Evolutionary conservation across 1,284 basidiomycete species (phyloP).

Genomic region (Cutaneotrichosporon cavernicola): DNA sequence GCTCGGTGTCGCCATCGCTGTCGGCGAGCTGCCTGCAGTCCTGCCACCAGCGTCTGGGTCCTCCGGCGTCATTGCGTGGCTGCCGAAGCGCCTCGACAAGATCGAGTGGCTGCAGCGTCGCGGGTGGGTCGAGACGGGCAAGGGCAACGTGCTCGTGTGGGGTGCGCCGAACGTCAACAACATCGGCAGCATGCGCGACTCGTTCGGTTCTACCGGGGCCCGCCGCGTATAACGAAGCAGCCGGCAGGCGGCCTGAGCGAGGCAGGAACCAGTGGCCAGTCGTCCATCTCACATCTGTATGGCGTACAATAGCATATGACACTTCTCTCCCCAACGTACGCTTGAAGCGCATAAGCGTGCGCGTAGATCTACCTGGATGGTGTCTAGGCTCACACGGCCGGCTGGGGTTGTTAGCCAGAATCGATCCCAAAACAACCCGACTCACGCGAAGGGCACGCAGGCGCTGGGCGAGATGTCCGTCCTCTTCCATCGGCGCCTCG

Average conservation of each 20-base stretch:
- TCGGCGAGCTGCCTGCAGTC: background rate
- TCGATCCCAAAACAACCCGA: slow-evolving; percentile 8
- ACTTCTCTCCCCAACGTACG: slow-evolving; percentile 15
- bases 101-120: slow-evolving; percentile 38
- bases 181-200: slow-evolving; percentile 33
- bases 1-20: background rate
- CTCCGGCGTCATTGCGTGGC: slow-evolving; percentile 16
- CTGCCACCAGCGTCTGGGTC: background rate
- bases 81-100: slow-evolving; percentile 37
- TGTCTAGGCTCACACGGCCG: slow-evolving; percentile 2
- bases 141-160: slow-evolving; percentile 43
- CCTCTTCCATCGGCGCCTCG: slow-evolving; percentile 43
- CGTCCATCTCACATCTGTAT: slow-evolving; percentile 16
- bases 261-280: background rate
- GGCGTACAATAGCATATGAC: slow-evolving; percentile 28
- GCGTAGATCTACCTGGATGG: background rate
- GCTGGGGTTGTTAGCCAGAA: slow-evolving; percentile 4
- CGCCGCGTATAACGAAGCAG: slow-evolving; percentile 9
- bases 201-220: slow-evolving; percentile 4
- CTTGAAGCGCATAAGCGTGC: background rate
- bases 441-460: slow-evolving; percentile 48
- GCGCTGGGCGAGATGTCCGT: slow-evolving; percentile 43
- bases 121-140: slow-evolving; percentile 37
- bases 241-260: background rate
- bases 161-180: slow-evolving; percentile 43